Evolutionary conservation across 2,329 filamentous ascomycete species (phyloP), one percentile per base, ranked within the genome.

Genomic region (Monilinia fructicola): DNA sequence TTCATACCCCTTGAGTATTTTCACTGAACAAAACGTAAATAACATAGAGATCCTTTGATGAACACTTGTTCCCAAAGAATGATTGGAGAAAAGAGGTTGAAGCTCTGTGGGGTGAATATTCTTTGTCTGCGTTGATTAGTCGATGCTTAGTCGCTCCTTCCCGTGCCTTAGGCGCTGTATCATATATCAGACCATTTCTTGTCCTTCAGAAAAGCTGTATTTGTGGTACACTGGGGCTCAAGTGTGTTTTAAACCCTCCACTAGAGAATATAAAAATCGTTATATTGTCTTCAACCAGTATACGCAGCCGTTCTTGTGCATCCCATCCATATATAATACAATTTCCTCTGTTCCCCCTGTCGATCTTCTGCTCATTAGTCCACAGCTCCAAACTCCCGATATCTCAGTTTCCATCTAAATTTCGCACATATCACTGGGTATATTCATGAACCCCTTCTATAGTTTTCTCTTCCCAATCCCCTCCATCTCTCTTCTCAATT

Each of bases 401-500:
- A 52, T 40, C 46, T 50, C 58, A 40, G 14, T 50, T 16, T 28
- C 23, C 18, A 63, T 63, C 23, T 31, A 14, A 54, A 21, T 42
- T 10, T 54, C 60, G 50, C 23, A 50, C 21, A 16, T 14, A 46
- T 31, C n/a, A 40, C 31, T 59, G 54, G 54, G 42, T 48, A 52
- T 44, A 44, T 40, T 40, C 28, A 31, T 23, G 18, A 11, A 11
- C 18, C n/a, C 38, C 54, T 44, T 52, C 58, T 66, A 74, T 69
- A 74, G 67, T 64, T 73, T 74, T 38, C 66, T 66, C 61, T 63
- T 69, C 38, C 62, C 67, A 44, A 73, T 70, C 53, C 76, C 71
- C 61, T 85, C 75, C 2, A 87, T 77, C 56, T 79, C 78, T 1
- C 68, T 75, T 26, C 79, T 81, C 40, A 89, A 76, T 66, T 81